phyloP scores from a whole-genome alignment of 2,329 filamentous ascomycete genomes.

The Hypoxylon sp. region DNA sequence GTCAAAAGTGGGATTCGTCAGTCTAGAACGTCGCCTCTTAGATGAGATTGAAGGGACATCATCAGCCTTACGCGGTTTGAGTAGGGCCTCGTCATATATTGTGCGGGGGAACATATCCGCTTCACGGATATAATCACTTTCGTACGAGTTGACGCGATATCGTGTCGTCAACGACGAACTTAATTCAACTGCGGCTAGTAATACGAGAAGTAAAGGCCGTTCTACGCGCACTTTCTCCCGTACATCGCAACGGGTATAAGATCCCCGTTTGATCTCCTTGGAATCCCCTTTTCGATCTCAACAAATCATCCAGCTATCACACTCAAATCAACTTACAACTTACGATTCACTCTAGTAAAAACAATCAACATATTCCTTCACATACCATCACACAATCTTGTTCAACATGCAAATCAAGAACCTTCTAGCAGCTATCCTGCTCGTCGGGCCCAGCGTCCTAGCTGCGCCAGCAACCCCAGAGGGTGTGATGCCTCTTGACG shows the following conservation, averaged over 20 bases:
- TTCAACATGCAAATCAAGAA: slow-evolving; percentile 40
- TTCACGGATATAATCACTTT: slow-evolving; percentile 3
- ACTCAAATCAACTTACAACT: no score
- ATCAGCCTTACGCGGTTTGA: slow-evolving; percentile 9
- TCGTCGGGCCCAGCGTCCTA: slow-evolving; percentile 36
- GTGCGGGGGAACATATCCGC: background rate
- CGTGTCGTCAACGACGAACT: slow-evolving; percentile 34
- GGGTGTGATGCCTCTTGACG: slow-evolving; percentile 4
- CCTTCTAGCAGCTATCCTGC: slow-evolving; percentile 38
- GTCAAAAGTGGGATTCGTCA: background rate
- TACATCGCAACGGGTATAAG: slow-evolving; percentile 22
- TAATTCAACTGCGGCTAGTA: slow-evolving; percentile 4
- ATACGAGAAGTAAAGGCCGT: background rate
- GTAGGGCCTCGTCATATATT: slow-evolving; percentile 24
- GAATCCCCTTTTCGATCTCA: no score
- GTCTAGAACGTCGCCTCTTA: no score
- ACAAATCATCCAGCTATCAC: no score
- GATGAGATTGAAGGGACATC: slow-evolving; percentile 10
- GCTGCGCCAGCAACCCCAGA: slow-evolving; percentile 31
- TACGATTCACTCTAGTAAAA: no score
- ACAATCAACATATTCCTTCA: no score
- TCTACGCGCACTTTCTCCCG: background rate
- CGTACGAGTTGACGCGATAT: slow-evolving; percentile 14
- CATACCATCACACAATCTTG: background rate
- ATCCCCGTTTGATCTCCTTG: background rate